These are phyloP conservation scores for Diaporthe vaccinii DNA, from an alignment of 2,329 filamentous ascomycete genomes.

Conservation along the genomic window DNA sequence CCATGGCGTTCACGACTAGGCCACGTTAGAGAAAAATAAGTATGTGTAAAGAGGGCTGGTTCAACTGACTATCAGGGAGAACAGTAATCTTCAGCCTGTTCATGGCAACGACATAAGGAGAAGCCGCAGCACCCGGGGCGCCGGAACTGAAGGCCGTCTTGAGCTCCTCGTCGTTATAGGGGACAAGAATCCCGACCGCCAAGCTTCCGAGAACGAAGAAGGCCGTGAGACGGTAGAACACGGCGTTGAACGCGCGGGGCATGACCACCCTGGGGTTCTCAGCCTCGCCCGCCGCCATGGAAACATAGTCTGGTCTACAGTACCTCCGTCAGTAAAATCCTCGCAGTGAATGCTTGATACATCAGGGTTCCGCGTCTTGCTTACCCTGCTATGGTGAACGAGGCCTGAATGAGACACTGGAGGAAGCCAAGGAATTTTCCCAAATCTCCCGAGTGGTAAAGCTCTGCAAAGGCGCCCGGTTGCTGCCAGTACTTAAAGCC, in stretches of 20 bases:
- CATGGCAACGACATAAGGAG: conserved; percentile 58
- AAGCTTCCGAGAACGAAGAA: conserved; percentile 80
- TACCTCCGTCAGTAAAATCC: background rate
- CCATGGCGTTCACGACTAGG: conserved; percentile 66
- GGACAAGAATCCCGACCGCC: conserved; percentile 70
- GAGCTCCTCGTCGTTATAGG: conserved; percentile 69
- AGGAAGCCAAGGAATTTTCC: conserved; percentile 84
- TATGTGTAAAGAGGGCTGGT: background rate
- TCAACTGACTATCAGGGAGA: conserved; percentile 61
- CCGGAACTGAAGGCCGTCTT: conserved; percentile 63
- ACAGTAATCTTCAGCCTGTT: conserved; percentile 57
- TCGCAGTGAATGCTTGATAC: background rate
- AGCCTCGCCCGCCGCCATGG: conserved; percentile 68
- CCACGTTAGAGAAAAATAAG: background rate
- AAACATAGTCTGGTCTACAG: conserved; percentile 72
- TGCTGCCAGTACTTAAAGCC: conserved; percentile 78
- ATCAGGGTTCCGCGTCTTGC: background rate
- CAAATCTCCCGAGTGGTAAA: conserved; percentile 73
- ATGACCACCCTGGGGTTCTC: conserved; percentile 75
- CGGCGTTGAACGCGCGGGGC: conserved; percentile 78
- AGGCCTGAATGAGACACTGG: conserved; percentile 78
- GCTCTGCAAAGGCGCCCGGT: conserved; percentile 78
- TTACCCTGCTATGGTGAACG: conserved; percentile 72
- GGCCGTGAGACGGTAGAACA: conserved; percentile 78
- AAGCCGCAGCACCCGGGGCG: conserved; percentile 65